Evolutionary conservation across 495 filamentous ascomycete species (phyloP).

Genomic region (Gamarada debralockiae): DNA sequence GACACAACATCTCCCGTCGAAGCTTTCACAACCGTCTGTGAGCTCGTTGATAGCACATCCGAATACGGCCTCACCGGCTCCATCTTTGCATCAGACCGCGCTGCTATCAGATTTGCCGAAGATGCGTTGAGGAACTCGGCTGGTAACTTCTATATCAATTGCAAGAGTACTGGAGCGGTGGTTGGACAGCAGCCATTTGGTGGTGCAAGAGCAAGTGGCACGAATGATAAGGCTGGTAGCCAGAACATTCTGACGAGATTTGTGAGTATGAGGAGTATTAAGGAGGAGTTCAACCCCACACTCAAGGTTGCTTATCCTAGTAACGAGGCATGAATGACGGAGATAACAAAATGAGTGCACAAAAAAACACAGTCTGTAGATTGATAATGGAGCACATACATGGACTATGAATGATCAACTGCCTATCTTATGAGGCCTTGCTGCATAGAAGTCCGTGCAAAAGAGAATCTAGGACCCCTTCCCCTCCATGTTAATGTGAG

Average conservation of each 20-base stretch:
- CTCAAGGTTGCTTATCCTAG: conserved; percentile 74
- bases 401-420: too few species aligned
- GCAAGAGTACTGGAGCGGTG: conserved; percentile 88
- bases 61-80: conserved; percentile 79
- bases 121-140: conserved; percentile 72
- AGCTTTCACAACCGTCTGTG: conserved; percentile 52
- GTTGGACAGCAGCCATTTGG: conserved; percentile 93
- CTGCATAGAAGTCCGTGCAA: too few species aligned
- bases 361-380: not conserved
- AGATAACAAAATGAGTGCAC: not conserved
- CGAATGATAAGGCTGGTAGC: conserved; percentile 90
- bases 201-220: conserved; percentile 79
- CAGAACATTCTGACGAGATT: conserved; percentile 71
- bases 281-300: conserved; percentile 80
- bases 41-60: conserved; percentile 58
- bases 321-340: conserved; percentile 48
- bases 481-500: too few species aligned
- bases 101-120: conserved; percentile 62
- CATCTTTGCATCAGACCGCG: conserved; percentile 71
- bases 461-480: too few species aligned
- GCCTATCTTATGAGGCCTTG: too few species aligned
- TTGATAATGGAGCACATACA: not conserved
- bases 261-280: conserved; percentile 79
- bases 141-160: conserved; percentile 92
- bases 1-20: conserved; percentile 40